Evolutionary conservation across 2,329 filamentous ascomycete species (phyloP).

Genomic region (Phialemoniopsis sp.): DNA sequence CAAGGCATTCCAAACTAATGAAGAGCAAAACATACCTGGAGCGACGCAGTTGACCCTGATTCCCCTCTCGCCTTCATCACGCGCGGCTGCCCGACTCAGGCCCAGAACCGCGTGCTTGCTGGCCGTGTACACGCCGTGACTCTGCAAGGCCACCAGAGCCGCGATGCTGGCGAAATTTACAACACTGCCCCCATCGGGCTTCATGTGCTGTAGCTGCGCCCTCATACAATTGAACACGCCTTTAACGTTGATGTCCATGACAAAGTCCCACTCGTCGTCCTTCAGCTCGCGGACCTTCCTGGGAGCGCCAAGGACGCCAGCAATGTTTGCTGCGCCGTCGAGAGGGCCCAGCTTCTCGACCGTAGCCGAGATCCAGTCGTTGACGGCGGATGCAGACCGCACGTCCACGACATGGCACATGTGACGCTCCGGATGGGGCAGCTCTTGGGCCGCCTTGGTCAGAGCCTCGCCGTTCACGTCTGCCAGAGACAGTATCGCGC

Average conservation of each 20-base stretch:
- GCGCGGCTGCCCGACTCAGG: constrained; percentile 26
- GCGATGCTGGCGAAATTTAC: too few relatives aligned
- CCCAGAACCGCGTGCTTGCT: constrained; percentile 33
- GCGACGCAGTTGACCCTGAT: constrained; percentile 35
- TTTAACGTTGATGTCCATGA: constrained; percentile 43
- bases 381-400: constrained; percentile 39
- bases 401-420: constrained; percentile 43
- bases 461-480: constrained; percentile 34
- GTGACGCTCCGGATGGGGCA: constrained; percentile 28
- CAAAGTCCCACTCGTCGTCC: constrained; percentile 43
- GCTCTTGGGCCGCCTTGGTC: constrained; percentile 19
- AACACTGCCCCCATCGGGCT: too few relatives aligned
- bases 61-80: constrained; percentile 34
- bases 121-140: constrained; percentile 30
- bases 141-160: too few relatives aligned
- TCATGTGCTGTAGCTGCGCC: too few relatives aligned
- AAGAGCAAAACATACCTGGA: too few relatives aligned
- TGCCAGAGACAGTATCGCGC: constrained; percentile 37
- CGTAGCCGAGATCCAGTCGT: constrained; percentile 42
- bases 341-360: constrained; percentile 45
- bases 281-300: constrained; percentile 38
- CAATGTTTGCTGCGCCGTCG: constrained; percentile 52
- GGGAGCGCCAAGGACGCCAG: constrained; percentile 38
- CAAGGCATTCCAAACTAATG: too few relatives aligned
- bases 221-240: constrained; percentile 48